These are phyloP conservation scores for Leonotis leonurus DNA, from an alignment of 257 asterid species.

Conservation along the genomic window DNA sequence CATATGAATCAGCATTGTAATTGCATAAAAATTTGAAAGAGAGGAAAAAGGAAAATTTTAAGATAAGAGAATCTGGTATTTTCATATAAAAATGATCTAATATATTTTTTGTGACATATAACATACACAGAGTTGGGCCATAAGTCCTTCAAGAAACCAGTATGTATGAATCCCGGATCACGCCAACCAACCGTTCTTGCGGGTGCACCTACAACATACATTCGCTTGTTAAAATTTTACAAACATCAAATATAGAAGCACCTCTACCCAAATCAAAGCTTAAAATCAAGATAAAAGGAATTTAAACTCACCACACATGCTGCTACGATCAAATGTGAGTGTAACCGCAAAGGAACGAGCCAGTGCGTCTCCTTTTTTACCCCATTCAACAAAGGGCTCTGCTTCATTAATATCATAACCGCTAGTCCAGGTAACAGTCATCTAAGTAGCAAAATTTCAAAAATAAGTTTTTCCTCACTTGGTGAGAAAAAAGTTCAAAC, in stretches of 20 bases:
- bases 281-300: background rate
- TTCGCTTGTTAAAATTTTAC: background rate
- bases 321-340: slow-evolving; percentile 62
- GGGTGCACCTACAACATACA: slow-evolving; percentile 54
- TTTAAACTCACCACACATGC: slow-evolving; percentile 80
- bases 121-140: slow-evolving; percentile 37
- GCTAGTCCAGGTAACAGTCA: slow-evolving; percentile 98
- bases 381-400: slow-evolving; percentile 85
- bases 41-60: too few species aligned
- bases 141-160: slow-evolving; percentile 35
- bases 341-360: slow-evolving; percentile 75
- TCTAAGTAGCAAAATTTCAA: slow-evolving; percentile 38
- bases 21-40: too few species aligned
- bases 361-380: slow-evolving; percentile 49
- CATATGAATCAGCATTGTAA: too few species aligned
- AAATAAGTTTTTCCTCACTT: slow-evolving; percentile 10
- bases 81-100: background rate
- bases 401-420: slow-evolving; percentile 59
- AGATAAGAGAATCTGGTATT: too few species aligned
- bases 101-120: background rate
- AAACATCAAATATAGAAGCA: background rate
- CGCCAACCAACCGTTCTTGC: slow-evolving; percentile 53
- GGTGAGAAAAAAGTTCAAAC: background rate
- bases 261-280: background rate
- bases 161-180: slow-evolving; percentile 44